Evolutionary conservation across 441 rosid genomes (phyloP), one percentile per base, ranked within the genome.

Genomic region (Corymbia citriodora): DNA sequence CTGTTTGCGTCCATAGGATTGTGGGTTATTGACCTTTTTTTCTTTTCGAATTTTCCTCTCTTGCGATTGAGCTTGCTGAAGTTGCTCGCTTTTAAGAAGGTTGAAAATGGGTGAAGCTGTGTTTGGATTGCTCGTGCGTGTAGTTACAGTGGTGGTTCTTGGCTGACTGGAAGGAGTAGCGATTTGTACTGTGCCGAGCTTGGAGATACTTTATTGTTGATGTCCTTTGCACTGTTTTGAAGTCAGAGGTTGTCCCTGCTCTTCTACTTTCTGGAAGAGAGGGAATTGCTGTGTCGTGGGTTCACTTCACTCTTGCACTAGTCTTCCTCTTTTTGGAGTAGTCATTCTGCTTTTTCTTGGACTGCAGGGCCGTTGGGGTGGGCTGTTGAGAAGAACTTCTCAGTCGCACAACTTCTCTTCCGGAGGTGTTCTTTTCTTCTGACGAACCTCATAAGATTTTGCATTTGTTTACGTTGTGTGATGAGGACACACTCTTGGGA

Each of bases 351-450:
- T 33, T 88, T 88, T 82, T 29, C 59, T 48, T 15, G 27, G 40
- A 91, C 91, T 91, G 91, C 95, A 97, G 99, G 94, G 93, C 55
- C 82, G 88, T 33, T 91, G 92, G 90, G 88, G 93, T 89, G 95
- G 93, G 83, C 88, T 95, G 11, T 70, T 95, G 88, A 96, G 95
- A 48, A 88, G 95, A 55, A 92, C 95, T 91, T 88, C 94, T 88
- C 97, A 94, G 61, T 86, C 92, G 21, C 92, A 96, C 79, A 90
- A 93, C 93, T 96, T 94, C 90, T 92, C 99, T 48, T 92, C 98
- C 27, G 96, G 95, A 96, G 97, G 99, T 98, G 87, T 33, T 89
- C 68, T 27, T 89, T 25, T 25, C 9, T 87, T 18, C 21, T 4
- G 0, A 49, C 16, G 18, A 79, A 45, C 55, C 89, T 14, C 4